Percentiles rank a stretch among this genome's conserved stretches.
These are phyloP conservation scores for Aspergillus cavernicola DNA, from an alignment of 495 filamentous ascomycete genomes.

Conservation along the genomic window DNA sequence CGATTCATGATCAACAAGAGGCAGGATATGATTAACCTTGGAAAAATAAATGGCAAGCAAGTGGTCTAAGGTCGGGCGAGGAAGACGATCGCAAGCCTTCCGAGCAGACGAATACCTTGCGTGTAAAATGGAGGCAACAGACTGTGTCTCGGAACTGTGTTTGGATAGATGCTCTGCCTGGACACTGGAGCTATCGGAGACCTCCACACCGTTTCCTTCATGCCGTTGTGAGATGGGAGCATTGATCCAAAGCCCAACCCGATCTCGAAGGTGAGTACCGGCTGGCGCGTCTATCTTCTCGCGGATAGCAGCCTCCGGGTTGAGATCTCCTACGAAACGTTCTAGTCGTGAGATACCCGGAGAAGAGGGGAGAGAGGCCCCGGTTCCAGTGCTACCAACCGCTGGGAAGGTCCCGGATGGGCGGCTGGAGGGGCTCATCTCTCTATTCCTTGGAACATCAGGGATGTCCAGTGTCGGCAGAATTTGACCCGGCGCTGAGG, in stretches of 20 bases:
- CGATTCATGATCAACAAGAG: conserved; percentile 33
- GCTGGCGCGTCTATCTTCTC: conserved; percentile 29
- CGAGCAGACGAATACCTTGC: conserved; percentile 28
- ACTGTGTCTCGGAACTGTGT: conserved; percentile 14
- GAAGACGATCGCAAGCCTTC: conserved; percentile 29
- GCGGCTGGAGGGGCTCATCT: neutral
- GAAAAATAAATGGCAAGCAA: conserved; percentile 32
- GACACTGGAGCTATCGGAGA: conserved; percentile 1
- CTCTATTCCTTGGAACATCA: neutral
- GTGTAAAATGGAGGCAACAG: conserved; percentile 25
- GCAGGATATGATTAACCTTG: conserved; percentile 33
- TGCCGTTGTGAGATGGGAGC: conserved; percentile 20
- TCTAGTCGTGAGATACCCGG: conserved; percentile 22
- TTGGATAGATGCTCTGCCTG: conserved; percentile 2
- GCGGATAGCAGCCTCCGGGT: conserved; percentile 46
- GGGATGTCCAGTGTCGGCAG: neutral
- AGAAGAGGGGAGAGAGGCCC: neutral
- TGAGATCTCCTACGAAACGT: conserved; percentile 47
- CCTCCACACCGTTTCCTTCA: conserved; percentile 3
- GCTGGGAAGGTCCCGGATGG: neutral
- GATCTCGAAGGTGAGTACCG: conserved; percentile 33
- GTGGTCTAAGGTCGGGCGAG: conserved; percentile 20
- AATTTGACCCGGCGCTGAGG: neutral
- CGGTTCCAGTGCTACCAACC: neutral
- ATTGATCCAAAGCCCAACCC: conserved; percentile 44